phyloP scores from a whole-genome alignment of 1,139 yeast genomes.

The Nematodospora anomalae region DNA sequence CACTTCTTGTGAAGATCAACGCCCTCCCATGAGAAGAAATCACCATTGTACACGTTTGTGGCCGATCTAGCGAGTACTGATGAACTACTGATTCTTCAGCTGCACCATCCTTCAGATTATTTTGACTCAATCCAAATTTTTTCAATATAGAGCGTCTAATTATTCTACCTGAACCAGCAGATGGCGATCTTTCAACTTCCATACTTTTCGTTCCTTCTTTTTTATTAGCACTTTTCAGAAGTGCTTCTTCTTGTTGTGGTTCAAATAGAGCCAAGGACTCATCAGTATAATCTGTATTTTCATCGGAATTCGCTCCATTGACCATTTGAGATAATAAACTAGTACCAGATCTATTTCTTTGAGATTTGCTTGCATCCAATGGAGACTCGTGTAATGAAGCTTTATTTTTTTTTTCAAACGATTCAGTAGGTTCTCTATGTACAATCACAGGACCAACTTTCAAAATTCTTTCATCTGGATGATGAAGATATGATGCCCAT shows the following conservation, averaged over 20 bases:
- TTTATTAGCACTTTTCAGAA: slow-evolving; percentile 9
- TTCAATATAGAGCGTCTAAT: slow-evolving; percentile 26
- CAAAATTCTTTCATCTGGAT: slow-evolving; percentile 69
- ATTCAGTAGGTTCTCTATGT: slow-evolving; percentile 39
- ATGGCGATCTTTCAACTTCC: slow-evolving; percentile 11
- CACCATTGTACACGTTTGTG: slow-evolving; percentile 46
- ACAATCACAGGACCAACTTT: slow-evolving; percentile 57
- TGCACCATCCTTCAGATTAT: slow-evolving; percentile 16
- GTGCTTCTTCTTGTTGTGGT: slow-evolving; percentile 25
- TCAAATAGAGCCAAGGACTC: slow-evolving; percentile 35
- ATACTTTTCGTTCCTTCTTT: slow-evolving; percentile 13
- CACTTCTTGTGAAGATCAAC: slow-evolving; percentile 44
- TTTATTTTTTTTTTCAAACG: slow-evolving; percentile 55
- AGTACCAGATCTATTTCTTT: slow-evolving; percentile 20
- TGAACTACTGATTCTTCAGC: slow-evolving; percentile 18
- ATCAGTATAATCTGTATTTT: slow-evolving; percentile 13
- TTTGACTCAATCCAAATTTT: slow-evolving; percentile 28
- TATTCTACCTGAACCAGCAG: slow-evolving; percentile 8
- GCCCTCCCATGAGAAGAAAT: slow-evolving; percentile 60
- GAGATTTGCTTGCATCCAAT: slow-evolving; percentile 37
- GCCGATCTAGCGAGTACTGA: slow-evolving; percentile 34
- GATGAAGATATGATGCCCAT: slow-evolving; percentile 61
- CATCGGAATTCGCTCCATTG: slow-evolving; percentile 39
- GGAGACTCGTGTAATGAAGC: slow-evolving; percentile 66
- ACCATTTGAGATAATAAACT: slow-evolving; percentile 57